Evolutionary conservation across 192 early-diverging fungal genomes (phyloP).

Genomic region (Linnemannia elongata): DNA sequence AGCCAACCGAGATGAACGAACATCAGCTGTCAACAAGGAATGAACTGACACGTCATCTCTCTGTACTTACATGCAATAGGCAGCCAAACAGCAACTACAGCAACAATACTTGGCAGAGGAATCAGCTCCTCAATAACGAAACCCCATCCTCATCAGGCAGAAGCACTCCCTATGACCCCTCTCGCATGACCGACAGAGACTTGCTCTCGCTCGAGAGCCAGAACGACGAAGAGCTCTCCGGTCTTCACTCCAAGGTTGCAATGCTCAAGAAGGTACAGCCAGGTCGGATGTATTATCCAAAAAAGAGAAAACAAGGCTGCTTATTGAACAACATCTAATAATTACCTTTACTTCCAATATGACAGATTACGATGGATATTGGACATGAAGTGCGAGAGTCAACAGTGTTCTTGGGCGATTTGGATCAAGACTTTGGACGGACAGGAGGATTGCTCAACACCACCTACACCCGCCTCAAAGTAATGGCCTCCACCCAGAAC

Average conservation of each 20-base stretch:
- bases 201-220: conserved; percentile 48
- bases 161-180: conserved; percentile 48
- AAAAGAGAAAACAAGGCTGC: background rate
- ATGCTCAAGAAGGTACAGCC: conserved; percentile 45
- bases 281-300: background rate
- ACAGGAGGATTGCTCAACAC: conserved; percentile 51
- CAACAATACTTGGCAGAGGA: conserved; percentile 30
- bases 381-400: conserved; percentile 51
- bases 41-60: background rate
- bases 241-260: conserved; percentile 52
- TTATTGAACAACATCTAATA: background rate
- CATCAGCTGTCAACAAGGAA: background rate
- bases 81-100: conserved; percentile 23
- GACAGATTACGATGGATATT: conserved; percentile 51
- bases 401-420: conserved; percentile 34
- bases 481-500: conserved; percentile 54
- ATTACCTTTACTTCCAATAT: background rate
- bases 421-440: conserved; percentile 56
- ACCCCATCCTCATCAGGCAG: conserved; percentile 36
- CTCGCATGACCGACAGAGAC: conserved; percentile 46
- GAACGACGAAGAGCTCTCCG: conserved; percentile 50
- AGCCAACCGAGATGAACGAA: background rate
- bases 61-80: background rate
- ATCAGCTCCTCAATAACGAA: conserved; percentile 34
- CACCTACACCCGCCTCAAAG: conserved; percentile 48